Conservation (phyloP, 2,329 filamentous ascomycete species). For the Camptophora hylomeconis region DNA sequence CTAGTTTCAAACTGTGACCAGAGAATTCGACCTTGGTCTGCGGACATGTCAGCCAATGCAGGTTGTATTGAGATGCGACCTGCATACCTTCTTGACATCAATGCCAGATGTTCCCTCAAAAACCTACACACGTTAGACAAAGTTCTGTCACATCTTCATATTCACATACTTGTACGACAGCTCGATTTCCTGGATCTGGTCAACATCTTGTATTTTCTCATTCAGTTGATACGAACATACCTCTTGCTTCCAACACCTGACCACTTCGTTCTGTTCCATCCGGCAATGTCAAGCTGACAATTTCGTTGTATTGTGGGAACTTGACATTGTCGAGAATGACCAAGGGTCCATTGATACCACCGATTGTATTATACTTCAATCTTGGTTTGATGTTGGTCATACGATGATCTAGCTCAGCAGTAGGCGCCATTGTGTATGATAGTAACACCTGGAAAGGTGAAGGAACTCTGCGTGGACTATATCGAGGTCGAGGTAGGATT, state of each 20-base stretch:
- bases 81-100: slow-evolving; percentile 85
- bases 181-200: slow-evolving; percentile 58
- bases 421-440: slow-evolving; percentile 11
- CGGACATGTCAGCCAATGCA: slow-evolving; percentile 15
- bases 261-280: slow-evolving; percentile 90
- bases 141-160: slow-evolving; percentile 17
- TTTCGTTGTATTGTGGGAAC: slow-evolving; percentile 95
- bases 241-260: slow-evolving; percentile 94
- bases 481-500: too few relatives aligned
- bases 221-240: slow-evolving; percentile 37
- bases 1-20: slow-evolving; percentile 92
- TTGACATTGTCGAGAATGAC: slow-evolving; percentile 99
- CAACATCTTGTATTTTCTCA: slow-evolving; percentile 5
- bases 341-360: slow-evolving; percentile 92
- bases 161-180: slow-evolving; percentile 79
- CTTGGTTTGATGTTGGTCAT: slow-evolving; percentile 49
- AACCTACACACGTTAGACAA: too few relatives aligned
- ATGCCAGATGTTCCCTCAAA: slow-evolving; percentile 96
- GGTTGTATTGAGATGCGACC: slow-evolving; percentile 6
- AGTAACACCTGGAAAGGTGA: too few relatives aligned
- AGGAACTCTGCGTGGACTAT: too few relatives aligned
- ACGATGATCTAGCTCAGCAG: slow-evolving; percentile 32
- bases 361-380: slow-evolving; percentile 95
- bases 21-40: slow-evolving; percentile 96
- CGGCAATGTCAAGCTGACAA: slow-evolving; percentile 86